Evolutionary conservation across 192 early-diverging fungal genomes (phyloP).

Genomic region (Coemansia sp.): DNA sequence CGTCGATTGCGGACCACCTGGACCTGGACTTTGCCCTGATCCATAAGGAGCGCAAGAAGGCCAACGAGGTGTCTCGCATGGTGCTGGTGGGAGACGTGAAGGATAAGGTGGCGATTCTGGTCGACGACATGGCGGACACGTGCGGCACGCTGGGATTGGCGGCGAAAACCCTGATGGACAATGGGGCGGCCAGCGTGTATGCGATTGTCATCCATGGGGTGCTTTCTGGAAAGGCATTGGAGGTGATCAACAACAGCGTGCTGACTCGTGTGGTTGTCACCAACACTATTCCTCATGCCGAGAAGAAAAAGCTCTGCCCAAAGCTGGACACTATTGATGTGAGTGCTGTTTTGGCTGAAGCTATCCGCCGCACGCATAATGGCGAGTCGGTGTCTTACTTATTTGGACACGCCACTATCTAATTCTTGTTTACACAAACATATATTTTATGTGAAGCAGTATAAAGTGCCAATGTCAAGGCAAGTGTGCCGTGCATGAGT

Average conservation of each 20-base stretch:
- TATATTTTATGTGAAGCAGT: not conserved
- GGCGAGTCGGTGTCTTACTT: constrained; percentile 69
- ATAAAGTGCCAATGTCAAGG: too few relatives aligned
- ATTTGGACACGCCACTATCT: constrained; percentile 51
- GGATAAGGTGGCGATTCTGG: constrained; percentile 86
- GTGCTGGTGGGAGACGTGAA: constrained; percentile 93
- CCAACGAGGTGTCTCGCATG: constrained; percentile 87
- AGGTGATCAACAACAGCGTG: constrained; percentile 75
- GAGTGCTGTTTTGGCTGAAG: constrained; percentile 74
- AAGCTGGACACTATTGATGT: constrained; percentile 83
- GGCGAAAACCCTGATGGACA: constrained; percentile 81
- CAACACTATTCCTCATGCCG: constrained; percentile 79
- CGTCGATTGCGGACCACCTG: constrained; percentile 89
- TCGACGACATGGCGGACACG: constrained; percentile 98
- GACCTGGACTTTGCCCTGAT: constrained; percentile 96
- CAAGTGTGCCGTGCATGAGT: too few relatives aligned
- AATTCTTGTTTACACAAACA: not conserved
- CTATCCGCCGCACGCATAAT: constrained; percentile 69
- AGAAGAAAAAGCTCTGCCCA: constrained; percentile 72
- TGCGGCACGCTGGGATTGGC: constrained; percentile 87
- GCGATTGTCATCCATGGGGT: constrained; percentile 96
- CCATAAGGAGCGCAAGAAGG: constrained; percentile 93
- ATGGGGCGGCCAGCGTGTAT: constrained; percentile 90
- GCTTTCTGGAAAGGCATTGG: constrained; percentile 87
- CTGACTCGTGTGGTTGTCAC: constrained; percentile 76